phyloP scores from a whole-genome alignment of 176 grass and related monocot genomes.

The Tillandsia leiboldiana region DNA sequence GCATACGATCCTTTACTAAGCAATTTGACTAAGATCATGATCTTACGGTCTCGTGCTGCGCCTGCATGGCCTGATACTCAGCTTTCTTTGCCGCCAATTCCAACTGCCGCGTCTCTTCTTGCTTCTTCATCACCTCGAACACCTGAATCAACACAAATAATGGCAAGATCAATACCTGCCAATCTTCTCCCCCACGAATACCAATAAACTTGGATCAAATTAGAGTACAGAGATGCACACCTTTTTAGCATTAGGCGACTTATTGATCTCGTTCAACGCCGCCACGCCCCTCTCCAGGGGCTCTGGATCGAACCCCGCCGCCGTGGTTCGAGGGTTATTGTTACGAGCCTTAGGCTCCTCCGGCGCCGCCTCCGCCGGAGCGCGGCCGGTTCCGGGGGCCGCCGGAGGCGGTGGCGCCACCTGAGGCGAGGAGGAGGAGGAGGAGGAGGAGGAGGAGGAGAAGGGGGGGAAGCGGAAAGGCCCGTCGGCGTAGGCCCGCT shows the following conservation, averaged over 20 bases:
- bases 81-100: constrained; percentile 41
- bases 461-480: constrained; percentile 42
- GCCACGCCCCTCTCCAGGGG: constrained; percentile 45
- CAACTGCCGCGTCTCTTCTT: constrained; percentile 53
- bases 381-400: not conserved
- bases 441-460: constrained; percentile 18
- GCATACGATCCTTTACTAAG: not conserved
- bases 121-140: constrained; percentile 62
- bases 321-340: constrained; percentile 57
- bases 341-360: constrained; percentile 43
- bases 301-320: constrained; percentile 62
- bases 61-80: constrained; percentile 38
- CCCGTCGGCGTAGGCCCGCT: constrained; percentile 35
- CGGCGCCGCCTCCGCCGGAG: constrained; percentile 2
- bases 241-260: constrained; percentile 39
- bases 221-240: constrained; percentile 11
- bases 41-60: constrained; percentile 59
- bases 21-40: not conserved
- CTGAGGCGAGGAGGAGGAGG: not conserved
- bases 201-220: constrained; percentile 3
- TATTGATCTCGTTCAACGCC: constrained; percentile 32
- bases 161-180: not conserved
- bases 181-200: not conserved
- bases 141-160: constrained; percentile 24
- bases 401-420: not conserved